phyloP scores from a whole-genome alignment of 1,139 yeast species.

The Nakaseomyces kungkrabaensis region DNA sequence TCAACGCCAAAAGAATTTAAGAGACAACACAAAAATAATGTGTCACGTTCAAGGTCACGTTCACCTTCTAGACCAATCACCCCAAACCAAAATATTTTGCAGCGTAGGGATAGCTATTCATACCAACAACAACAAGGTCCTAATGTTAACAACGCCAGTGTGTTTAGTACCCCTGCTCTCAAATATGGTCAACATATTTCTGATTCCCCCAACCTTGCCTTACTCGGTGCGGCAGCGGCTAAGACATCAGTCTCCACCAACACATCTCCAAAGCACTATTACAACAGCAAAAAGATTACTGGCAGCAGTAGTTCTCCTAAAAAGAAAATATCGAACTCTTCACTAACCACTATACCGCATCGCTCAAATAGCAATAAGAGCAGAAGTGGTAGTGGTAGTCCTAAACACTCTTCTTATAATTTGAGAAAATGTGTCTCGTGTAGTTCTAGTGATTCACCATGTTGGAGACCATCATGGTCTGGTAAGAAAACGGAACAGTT shows the following conservation, averaged over 20 bases:
- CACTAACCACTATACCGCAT: slow-evolving; percentile 14
- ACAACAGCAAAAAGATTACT: neutral
- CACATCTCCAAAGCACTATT: slow-evolving; percentile 10
- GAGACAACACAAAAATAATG: neutral
- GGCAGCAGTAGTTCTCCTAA: slow-evolving; percentile 6
- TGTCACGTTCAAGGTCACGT: slow-evolving; percentile 14
- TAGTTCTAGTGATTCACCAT: slow-evolving; percentile 85
- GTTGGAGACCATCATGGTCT: slow-evolving; percentile 99
- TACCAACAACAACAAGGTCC: neutral
- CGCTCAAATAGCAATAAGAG: neutral
- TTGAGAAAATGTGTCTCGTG: slow-evolving; percentile 76
- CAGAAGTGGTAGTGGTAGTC: slow-evolving; percentile 1
- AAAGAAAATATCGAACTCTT: slow-evolving; percentile 20
- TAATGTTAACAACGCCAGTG: slow-evolving; percentile 1
- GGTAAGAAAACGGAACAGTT: slow-evolving; percentile 71
- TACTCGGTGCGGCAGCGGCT: neutral
- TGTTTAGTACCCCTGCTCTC: slow-evolving; percentile 2
- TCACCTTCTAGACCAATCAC: slow-evolving; percentile 16
- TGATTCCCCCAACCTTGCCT: neutral
- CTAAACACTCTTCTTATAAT: neutral
- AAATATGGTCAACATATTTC: neutral
- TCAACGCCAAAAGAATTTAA: slow-evolving; percentile 5
- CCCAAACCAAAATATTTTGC: slow-evolving; percentile 11
- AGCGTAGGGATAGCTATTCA: slow-evolving; percentile 1
- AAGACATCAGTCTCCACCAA: slow-evolving; percentile 8